phyloP scores from a whole-genome alignment of 305 asterid species.

The Fraxinus greggii region DNA sequence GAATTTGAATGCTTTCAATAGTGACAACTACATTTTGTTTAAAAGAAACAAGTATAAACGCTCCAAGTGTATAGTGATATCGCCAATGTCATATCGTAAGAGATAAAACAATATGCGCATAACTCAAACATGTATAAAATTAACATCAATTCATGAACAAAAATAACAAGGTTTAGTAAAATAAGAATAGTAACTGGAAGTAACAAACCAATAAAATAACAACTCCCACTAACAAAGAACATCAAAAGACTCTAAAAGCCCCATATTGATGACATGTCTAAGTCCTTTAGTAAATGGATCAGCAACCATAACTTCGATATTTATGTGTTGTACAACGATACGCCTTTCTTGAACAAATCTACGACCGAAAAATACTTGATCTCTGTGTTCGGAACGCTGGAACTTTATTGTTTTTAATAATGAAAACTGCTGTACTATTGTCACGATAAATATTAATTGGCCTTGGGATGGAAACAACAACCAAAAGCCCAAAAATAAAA shows the following conservation, averaged over 20 bases:
- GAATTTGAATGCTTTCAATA: neutral
- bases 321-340: neutral
- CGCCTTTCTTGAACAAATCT: neutral
- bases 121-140: neutral
- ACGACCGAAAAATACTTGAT: neutral
- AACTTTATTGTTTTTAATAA: neutral
- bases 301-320: neutral
- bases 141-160: neutral
- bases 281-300: neutral
- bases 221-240: neutral
- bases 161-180: neutral
- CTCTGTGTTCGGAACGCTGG: neutral
- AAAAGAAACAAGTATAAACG: neutral
- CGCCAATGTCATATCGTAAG: neutral
- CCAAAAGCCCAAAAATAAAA: neutral
- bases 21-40: neutral
- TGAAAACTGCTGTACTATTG: neutral
- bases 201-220: neutral
- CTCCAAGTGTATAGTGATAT: neutral
- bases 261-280: neutral
- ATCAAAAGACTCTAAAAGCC: neutral
- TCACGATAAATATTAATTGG: neutral
- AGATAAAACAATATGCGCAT: neutral
- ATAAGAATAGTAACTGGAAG: neutral
- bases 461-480: neutral